Evolutionary conservation across 345 rosid genomes (phyloP).

Genomic region (Hibiscus trionum): DNA sequence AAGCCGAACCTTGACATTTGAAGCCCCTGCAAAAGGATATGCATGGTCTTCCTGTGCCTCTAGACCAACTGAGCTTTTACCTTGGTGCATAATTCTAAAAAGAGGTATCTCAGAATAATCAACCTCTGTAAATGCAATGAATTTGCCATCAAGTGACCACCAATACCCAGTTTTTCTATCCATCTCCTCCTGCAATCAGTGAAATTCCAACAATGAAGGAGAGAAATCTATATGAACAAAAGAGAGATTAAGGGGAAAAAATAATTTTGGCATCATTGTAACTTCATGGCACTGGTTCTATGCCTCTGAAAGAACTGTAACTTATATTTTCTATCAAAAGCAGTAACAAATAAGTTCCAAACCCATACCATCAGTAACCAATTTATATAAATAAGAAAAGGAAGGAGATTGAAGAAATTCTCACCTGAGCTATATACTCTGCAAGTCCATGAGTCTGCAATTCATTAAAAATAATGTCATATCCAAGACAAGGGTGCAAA

Average conservation of each 20-base stretch:
- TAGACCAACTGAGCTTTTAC: conserved; percentile 65
- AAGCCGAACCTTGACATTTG: conserved; percentile 72
- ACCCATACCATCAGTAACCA: background rate
- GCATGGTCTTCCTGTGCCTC: conserved; percentile 93
- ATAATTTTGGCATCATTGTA: conserved; percentile 10
- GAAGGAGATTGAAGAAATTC: conserved; percentile 13
- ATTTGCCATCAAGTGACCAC: conserved; percentile 95
- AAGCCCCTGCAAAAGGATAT: conserved; percentile 93
- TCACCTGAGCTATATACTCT: conserved; percentile 98
- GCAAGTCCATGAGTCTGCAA: conserved; percentile 94
- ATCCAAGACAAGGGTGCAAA: conserved; percentile 1
- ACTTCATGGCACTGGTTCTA: background rate
- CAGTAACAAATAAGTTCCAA: background rate
- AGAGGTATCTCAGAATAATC: conserved; percentile 68
- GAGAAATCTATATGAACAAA: background rate
- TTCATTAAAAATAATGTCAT: conserved; percentile 22
- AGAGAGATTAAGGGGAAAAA: background rate
- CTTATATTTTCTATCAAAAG: background rate
- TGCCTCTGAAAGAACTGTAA: background rate
- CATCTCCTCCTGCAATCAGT: conserved; percentile 79
- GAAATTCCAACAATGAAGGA: conserved; percentile 3
- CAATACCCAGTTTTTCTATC: conserved; percentile 89
- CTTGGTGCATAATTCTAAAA: conserved; percentile 96
- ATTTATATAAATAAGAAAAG: conserved; percentile 8
- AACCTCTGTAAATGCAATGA: conserved; percentile 74